These are phyloP conservation scores for Marsdenia floribunda DNA, from an alignment of 257 asterid species.

Conservation along the genomic window DNA sequence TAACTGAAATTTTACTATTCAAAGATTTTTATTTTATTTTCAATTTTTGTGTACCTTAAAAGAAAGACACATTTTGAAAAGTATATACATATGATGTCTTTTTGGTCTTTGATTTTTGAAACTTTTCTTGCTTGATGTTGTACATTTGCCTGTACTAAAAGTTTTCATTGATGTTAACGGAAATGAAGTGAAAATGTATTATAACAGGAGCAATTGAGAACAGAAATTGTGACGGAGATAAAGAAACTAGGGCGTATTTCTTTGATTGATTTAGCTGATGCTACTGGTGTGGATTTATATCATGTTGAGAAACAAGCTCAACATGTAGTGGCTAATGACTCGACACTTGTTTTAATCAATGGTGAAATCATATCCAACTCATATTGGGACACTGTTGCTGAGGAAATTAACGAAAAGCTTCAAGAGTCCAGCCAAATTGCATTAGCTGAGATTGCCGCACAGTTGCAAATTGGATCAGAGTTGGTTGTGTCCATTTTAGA, in stretches of 20 bases:
- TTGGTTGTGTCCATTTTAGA: constrained; percentile 65
- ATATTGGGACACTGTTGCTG: constrained; percentile 85
- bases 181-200: constrained; percentile 23
- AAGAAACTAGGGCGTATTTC: constrained; percentile 71
- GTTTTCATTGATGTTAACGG: constrained; percentile 6
- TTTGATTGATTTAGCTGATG: constrained; percentile 77
- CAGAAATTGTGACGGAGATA: constrained; percentile 58
- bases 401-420: constrained; percentile 90
- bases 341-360: constrained; percentile 69
- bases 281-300: constrained; percentile 70
- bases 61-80: no score
- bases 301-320: constrained; percentile 85
- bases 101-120: neutral
- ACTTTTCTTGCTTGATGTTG: constrained; percentile 5
- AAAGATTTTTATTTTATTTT: neutral
- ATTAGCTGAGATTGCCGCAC: constrained; percentile 90
- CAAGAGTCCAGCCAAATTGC: constrained; percentile 97
- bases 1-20: neutral
- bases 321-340: constrained; percentile 57
- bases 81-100: no score
- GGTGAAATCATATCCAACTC: constrained; percentile 80
- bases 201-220: constrained; percentile 79
- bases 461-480: constrained; percentile 90
- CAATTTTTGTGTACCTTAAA: neutral
- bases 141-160: neutral